Evolutionary conservation across 441 rosid species (phyloP).

Genomic region (Croton laevigatus): DNA sequence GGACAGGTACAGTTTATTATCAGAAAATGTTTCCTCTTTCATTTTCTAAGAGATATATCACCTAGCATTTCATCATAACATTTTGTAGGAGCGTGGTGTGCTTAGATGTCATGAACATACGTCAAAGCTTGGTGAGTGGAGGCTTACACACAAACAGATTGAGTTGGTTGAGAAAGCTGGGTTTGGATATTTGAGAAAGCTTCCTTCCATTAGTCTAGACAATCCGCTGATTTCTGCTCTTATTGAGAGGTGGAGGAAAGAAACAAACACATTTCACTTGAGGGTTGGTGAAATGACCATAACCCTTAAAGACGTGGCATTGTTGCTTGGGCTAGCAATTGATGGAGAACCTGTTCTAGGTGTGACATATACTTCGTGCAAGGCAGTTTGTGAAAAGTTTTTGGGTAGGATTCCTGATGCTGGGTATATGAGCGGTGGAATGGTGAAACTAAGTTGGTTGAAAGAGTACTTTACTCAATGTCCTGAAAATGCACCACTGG

Average conservation of each 20-base stretch:
- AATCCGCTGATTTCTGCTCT: conserved; percentile 67
- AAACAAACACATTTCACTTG: conserved; percentile 55
- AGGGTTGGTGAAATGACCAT: conserved; percentile 73
- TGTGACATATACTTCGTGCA: conserved; percentile 33
- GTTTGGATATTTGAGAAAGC: conserved; percentile 57
- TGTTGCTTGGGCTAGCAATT: conserved; percentile 56
- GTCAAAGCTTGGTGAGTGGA: conserved; percentile 74
- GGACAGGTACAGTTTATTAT: conserved; percentile 31
- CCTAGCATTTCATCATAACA: not conserved
- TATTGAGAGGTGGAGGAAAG: conserved; percentile 71
- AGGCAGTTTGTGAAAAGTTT: conserved; percentile 35
- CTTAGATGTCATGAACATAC: conserved; percentile 82
- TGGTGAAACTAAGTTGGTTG: conserved; percentile 67
- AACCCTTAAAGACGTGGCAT: conserved; percentile 57
- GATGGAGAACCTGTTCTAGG: conserved; percentile 30
- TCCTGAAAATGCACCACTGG: conserved; percentile 48
- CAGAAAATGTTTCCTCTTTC: not conserved
- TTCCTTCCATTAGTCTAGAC: conserved; percentile 65
- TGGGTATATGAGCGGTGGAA: conserved; percentile 46
- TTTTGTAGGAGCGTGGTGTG: conserved; percentile 61
- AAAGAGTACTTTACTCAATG: conserved; percentile 65
- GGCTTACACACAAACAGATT: conserved; percentile 50
- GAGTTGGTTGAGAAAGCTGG: conserved; percentile 66
- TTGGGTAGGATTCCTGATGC: not conserved
- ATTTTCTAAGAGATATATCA: not conserved